Percentiles rank a stretch among this genome's conserved stretches.
Evolutionary conservation across 1,139 yeast genomes (phyloP).

Genomic region (Suzukiozyma palmioleophila): DNA sequence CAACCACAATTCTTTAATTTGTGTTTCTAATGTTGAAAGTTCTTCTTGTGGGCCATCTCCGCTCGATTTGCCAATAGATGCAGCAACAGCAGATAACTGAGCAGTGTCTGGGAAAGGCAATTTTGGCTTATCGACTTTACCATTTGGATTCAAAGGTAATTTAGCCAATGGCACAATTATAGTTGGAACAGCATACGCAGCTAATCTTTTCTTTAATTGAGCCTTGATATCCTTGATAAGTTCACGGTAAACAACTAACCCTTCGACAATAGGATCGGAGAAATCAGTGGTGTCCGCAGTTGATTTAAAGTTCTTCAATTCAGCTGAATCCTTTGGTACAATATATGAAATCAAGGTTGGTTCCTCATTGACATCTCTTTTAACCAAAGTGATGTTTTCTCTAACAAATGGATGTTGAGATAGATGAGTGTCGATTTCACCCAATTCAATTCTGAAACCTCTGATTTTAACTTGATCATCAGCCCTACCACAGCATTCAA

Average conservation of each 20-base stretch:
- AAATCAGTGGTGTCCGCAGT: conserved; percentile 34
- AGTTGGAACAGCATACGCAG: conserved; percentile 91
- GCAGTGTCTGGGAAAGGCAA: conserved; percentile 91
- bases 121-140: conserved; percentile 96
- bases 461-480: conserved; percentile 98
- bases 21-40: conserved; percentile 60
- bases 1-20: conserved; percentile 79
- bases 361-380: conserved; percentile 89
- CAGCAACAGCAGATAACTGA: conserved; percentile 66
- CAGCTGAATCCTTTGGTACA: conserved; percentile 73
- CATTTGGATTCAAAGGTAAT: conserved; percentile 94
- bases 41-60: conserved; percentile 30
- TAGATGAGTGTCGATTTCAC: conserved; percentile 96
- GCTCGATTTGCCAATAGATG: conserved; percentile 28
- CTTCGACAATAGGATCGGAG: conserved; percentile 69
- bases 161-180: conserved; percentile 81
- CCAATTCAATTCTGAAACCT: conserved; percentile 96
- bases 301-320: conserved; percentile 49
- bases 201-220: conserved; percentile 82
- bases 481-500: conserved; percentile 98
- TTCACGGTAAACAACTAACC: conserved; percentile 71
- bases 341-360: conserved; percentile 86
- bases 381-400: conserved; percentile 89
- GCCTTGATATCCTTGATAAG: conserved; percentile 76
- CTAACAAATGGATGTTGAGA: conserved; percentile 90